Percentiles rank a stretch among this genome's conserved stretches.
These are phyloP conservation scores for Epichloe typhina DNA, from an alignment of 2,329 filamentous ascomycete species.

Conservation along the genomic window DNA sequence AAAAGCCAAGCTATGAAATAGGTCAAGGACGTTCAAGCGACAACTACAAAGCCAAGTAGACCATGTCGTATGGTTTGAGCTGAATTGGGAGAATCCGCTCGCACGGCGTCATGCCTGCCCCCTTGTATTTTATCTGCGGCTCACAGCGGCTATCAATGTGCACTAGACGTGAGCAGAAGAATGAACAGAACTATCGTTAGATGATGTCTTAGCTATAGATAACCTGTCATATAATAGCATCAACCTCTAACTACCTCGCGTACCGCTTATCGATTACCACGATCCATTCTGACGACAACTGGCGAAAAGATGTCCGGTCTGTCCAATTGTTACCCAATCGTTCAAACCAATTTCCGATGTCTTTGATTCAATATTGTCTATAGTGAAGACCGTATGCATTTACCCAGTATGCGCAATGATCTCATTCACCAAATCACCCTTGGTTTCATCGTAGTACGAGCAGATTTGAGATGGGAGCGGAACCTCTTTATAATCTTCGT, in stretches of 20 bases:
- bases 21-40: not conserved
- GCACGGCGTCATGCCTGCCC: not conserved
- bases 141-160: not conserved
- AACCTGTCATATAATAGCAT: not conserved
- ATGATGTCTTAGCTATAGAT: not conserved
- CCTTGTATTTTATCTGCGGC: not conserved
- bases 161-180: not conserved
- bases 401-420: constrained; percentile 91
- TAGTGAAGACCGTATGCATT: not conserved
- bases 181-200: not conserved
- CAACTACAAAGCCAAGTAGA: not conserved
- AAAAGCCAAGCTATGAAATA: constrained; percentile 71
- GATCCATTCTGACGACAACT: not conserved
- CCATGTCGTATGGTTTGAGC: not conserved
- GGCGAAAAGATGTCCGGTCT: not conserved
- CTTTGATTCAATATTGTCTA: not conserved
- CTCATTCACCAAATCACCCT: constrained; percentile 73
- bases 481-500: constrained; percentile 77
- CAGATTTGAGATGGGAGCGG: constrained; percentile 84
- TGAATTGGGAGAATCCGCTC: not conserved
- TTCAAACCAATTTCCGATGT: not conserved
- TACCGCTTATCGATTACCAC: not conserved
- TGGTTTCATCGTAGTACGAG: constrained; percentile 53
- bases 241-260: not conserved
- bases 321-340: not conserved